Evolutionary conservation across 2,329 filamentous ascomycete genomes (phyloP), one percentile per base, ranked within the genome.

Genomic region (Plenodomus lindquistii): DNA sequence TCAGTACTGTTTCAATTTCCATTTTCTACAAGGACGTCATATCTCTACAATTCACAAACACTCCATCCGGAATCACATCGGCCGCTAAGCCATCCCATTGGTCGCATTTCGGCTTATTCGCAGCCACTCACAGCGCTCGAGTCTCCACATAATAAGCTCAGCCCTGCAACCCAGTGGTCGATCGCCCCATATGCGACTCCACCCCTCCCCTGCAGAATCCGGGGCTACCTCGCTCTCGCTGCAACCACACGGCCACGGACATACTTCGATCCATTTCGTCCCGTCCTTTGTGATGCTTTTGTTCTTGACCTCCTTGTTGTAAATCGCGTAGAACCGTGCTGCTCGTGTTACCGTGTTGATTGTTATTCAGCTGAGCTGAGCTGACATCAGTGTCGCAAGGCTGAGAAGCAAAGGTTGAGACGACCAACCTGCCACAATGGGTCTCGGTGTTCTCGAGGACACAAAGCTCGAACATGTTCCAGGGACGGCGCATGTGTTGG

Each of bases 371-470:
- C 27, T 15, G 27, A 4, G 27, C 6, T 7, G 27, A 24, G 22
- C 22, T 11, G 22, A 11, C 6, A 6, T 5, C 22, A 24, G 22
- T 24, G 22, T 6, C 6, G 6, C 6, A 6, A 24, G 22, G 22
- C 22, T 24, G 22, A 10, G 22, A 24, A 6, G 10, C 22, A 24
- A 24, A 6, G 10, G 6, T 10, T 6, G 5, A 24, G 5, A 5
- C 27, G 10, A 31, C 27, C 6, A 11, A 31, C 27, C 27, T 38
- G 45, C 46, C 29, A 60, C 43, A 10, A 88, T 88, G 86, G 85
- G 85, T 37, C 79, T 94, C 55, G 87, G 89, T 42, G 84, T 95
- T 50, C 79, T 94, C 49, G 85, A 92, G 62, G 83, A 88, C 65
- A 78, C 69, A 64, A 78, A 79, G 62, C 79, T 85, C 58, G 81